Base-by-base conservation (phyloP, 2,329 filamentous ascomycete species). In the Colletotrichum simmondsii region DNA sequence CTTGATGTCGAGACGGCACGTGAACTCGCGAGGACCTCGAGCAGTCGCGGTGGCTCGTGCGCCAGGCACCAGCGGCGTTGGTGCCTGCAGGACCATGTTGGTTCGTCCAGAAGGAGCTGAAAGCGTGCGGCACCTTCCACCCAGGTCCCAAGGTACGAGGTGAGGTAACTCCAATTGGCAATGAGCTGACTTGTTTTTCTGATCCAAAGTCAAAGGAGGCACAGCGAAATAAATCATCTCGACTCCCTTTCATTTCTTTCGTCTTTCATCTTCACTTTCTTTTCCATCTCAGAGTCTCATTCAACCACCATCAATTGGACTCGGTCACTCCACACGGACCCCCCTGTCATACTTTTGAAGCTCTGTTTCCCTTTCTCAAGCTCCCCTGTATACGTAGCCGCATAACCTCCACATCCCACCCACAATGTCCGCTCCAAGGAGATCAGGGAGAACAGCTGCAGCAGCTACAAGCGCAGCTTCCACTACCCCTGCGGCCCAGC, bases 31-130 rank as follows among this genome's bases (percentile, higher is more conserved):
- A 65, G 26, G 32, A 22, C 14, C 42, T 57, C 16, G 24, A 42
- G 24, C 3, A 49, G 61, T 19, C 19, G 12, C 26, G 49, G 30
- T 53, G 68, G 71, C 63, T 71, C 73, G 73, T 75, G 73, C 63
- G 62, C 59, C 54, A 75, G 73, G 73, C 73, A 75, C 63, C 73
- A 75, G 53, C 67, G 71, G 56, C 62, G 58, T 42, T 37, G 53
- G 58, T 67, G 66, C 67, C 73, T 69, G 63, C 62, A 53, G 46
- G 63, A 35, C 53, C 68, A 28, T 68, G 58, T 71, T 63, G 68
- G 63, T 66, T 57, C 52, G 37, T 22, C 22, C 58, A 22, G 28
- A 63, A 46, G 65, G 52, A 58, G 67, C 61, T 53, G 49, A 63
- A 73, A 54, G 57, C 62, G 62, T 64, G 57, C 49, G 52, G 37